Conservation (phyloP, 78 protist genomes). For the Diacronema lutheri region DNA sequence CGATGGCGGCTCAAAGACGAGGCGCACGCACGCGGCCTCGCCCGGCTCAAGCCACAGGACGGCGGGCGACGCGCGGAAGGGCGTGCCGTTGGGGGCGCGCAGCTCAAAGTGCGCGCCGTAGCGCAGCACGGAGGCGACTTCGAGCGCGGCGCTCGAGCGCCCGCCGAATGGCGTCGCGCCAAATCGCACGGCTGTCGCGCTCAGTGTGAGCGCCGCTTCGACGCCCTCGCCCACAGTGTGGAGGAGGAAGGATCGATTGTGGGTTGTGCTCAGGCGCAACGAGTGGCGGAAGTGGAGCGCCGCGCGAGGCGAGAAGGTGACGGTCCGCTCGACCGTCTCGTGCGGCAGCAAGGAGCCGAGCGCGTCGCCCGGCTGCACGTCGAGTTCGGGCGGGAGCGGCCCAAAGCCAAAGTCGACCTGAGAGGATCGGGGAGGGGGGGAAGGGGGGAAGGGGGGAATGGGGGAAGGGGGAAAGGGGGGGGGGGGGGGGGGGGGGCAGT, state of each 20-base stretch:
- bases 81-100: neutral
- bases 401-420: neutral
- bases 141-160: neutral
- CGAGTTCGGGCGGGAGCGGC: neutral
- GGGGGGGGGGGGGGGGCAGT: too few relatives aligned
- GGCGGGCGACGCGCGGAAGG: neutral
- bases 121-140: too few relatives aligned
- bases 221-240: neutral
- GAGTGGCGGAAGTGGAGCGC: neutral
- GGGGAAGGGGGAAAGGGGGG: too few relatives aligned
- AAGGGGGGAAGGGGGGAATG: too few relatives aligned
- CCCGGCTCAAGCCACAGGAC: neutral
- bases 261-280: neutral
- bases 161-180: neutral
- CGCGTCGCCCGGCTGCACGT: constrained; percentile 19
- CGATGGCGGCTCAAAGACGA: neutral
- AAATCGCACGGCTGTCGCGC: neutral
- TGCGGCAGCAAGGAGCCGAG: constrained; percentile 14
- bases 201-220: neutral
- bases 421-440: too few relatives aligned
- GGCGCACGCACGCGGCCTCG: neutral
- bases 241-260: neutral
- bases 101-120: neutral
- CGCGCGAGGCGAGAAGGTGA: neutral
- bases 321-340: neutral